These are phyloP conservation scores for Hirsutella thompsonii DNA, from an alignment of 2,329 filamentous ascomycete genomes.

Conservation along the genomic window DNA sequence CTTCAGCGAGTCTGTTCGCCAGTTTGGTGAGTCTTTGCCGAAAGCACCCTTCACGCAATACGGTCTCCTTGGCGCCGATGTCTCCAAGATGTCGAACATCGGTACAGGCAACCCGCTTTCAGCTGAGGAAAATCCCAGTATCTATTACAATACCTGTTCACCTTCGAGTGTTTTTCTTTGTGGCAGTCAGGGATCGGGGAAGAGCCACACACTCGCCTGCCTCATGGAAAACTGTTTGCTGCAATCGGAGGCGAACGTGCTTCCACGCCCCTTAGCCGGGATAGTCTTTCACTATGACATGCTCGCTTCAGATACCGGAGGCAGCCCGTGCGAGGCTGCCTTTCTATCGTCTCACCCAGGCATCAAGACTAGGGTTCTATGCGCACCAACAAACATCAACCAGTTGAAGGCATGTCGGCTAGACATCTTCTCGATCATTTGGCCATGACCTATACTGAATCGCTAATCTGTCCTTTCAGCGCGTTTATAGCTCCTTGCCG, in stretches of 20 bases:
- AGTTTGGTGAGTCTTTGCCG: not conserved
- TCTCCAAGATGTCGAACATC: not conserved
- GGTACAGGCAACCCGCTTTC: not conserved
- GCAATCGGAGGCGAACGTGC: slow-evolving; percentile 24
- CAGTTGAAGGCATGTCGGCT: slow-evolving; percentile 20
- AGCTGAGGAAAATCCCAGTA: slow-evolving; percentile 10
- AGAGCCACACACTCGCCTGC: slow-evolving; percentile 46
- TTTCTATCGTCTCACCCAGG: slow-evolving; percentile 31
- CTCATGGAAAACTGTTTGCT: slow-evolving; percentile 45
- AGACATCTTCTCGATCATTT: not conserved
- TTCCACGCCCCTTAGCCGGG: slow-evolving; percentile 40
- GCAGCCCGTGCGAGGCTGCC: slow-evolving; percentile 45
- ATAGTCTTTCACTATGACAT: slow-evolving; percentile 54
- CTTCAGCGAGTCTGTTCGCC: slow-evolving; percentile 7
- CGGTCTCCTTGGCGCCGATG: slow-evolving; percentile 7
- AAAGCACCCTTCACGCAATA: slow-evolving; percentile 5
- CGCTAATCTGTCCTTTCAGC: slow-evolving; percentile 9
- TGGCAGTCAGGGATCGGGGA: slow-evolving; percentile 50
- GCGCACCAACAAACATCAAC: slow-evolving; percentile 36
- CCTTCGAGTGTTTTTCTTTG: slow-evolving; percentile 52
- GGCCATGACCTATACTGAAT: no score
- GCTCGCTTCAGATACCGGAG: slow-evolving; percentile 32
- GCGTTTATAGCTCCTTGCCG: slow-evolving; percentile 25
- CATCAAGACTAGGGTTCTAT: slow-evolving; percentile 38
- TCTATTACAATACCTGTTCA: slow-evolving; percentile 31